phyloP scores from a whole-genome alignment of 495 filamentous ascomycete species.

The Aspergillus homomorphus region DNA sequence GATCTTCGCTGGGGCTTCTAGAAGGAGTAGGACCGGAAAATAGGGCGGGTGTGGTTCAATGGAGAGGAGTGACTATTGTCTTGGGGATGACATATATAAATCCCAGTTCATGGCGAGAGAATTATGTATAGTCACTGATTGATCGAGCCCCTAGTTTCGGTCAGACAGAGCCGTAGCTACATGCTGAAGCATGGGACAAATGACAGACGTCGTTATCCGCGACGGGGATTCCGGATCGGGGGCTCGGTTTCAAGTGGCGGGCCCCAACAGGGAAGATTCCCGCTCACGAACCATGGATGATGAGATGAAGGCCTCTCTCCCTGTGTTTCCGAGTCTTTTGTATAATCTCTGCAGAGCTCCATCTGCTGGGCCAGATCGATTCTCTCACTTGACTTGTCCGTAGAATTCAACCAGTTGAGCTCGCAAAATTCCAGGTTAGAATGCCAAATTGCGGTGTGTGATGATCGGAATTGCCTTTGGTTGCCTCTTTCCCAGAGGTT shows the following conservation, averaged over 20 bases:
- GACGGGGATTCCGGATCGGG: too few relatives aligned
- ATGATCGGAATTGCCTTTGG: slow-evolving; percentile 1
- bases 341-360: background rate
- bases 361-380: background rate
- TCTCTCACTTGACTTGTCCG: background rate
- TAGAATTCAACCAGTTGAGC: background rate
- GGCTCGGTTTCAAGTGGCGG: background rate
- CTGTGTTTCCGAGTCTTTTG: background rate
- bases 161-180: too few relatives aligned
- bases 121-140: too few relatives aligned
- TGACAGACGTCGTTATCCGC: background rate
- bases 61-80: too few relatives aligned
- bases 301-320: background rate
- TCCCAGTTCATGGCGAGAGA: too few relatives aligned
- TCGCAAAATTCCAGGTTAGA: background rate
- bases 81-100: too few relatives aligned
- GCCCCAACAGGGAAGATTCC: background rate
- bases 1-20: background rate
- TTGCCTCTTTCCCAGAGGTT: background rate
- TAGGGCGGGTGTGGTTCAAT: background rate
- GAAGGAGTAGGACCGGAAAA: background rate
- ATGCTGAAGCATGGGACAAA: too few relatives aligned
- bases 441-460: background rate
- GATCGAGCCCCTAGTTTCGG: too few relatives aligned
- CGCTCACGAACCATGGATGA: slow-evolving; percentile 6